Evolutionary conservation across 1,284 basidiomycete genomes (phyloP), one percentile per base, ranked within the genome.

Genomic region (Mycocalia duriaeana): DNA sequence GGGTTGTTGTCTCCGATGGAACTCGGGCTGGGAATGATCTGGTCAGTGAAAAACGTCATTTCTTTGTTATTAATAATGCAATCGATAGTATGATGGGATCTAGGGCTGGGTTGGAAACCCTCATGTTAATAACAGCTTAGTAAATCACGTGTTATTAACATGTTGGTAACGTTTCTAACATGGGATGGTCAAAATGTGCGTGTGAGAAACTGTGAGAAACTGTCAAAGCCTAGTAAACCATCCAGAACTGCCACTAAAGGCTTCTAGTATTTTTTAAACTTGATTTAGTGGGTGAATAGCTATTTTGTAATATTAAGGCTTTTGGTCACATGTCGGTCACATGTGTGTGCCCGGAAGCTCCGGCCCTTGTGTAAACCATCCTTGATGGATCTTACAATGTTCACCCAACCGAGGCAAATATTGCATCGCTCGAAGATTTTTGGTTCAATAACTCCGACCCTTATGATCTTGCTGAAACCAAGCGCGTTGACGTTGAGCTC

Each of bases 381-480:
- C 26, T 11, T 46, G 7, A 46, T 51, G 42, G 48, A 55, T 26
- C 48, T 56, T 5, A 35, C 39, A 51, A 53, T 36, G 40, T 55
- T 23, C 22, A 50, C 13, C 52, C 52, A 1, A 25, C 31, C 1
- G 28, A 23, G 6, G 42, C 42, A 13, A 47, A 56, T 42, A 44
- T 38, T n/a, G 46, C 39, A 3, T 45, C 42, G 5, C 43, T 48
- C 7, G 49, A 56, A 20, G 47, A 51, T 5, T 13, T 38, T 16
- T 43, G 47, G 25, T 55, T 55, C 19, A 42, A 51, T 24, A 25
- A 53, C 22, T 42, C 51, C 5, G 48, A 57, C 48, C 55, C 52
- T 3, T 55, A 54, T 26, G 56, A 57, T 42, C 53, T 57, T 25
- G 50, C 19, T 7, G 49, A 57, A 37, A 35, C 44, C 0, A 47